Percentiles rank a stretch among this genome's conserved stretches.
Evolutionary conservation across 441 rosid species (phyloP).

Genomic region (Arabidopsis lyrata): DNA sequence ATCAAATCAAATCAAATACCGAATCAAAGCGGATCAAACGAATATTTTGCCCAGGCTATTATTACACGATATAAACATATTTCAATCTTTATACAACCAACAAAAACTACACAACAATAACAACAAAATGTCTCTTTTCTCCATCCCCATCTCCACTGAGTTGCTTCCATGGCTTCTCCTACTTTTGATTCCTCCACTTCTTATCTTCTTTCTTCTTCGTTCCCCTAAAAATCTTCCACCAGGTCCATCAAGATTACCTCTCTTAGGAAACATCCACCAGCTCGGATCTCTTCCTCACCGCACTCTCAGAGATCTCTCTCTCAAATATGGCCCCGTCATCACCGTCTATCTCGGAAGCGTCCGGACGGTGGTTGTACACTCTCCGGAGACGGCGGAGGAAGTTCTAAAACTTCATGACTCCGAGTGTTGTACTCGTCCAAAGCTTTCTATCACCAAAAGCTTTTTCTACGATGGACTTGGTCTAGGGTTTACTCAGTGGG

Average conservation of each 20-base stretch:
- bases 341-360: slow-evolving; percentile 54
- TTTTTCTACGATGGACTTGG: slow-evolving; percentile 57
- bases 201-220: slow-evolving; percentile 28
- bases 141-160: slow-evolving; percentile 20
- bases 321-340: slow-evolving; percentile 59
- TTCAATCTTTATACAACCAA: no score
- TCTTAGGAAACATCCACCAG: slow-evolving; percentile 72
- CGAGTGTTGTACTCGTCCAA: slow-evolving; percentile 61
- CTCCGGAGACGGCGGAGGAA: slow-evolving; percentile 63
- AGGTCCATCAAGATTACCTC: slow-evolving; percentile 63
- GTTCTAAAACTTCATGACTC: slow-evolving; percentile 57
- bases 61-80: no score
- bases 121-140: slow-evolving; percentile 27
- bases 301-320: slow-evolving; percentile 49
- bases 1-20: no score
- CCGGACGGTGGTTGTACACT: slow-evolving; percentile 51
- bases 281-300: slow-evolving; percentile 54
- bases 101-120: background rate
- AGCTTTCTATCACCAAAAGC: slow-evolving; percentile 39
- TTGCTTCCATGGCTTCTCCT: slow-evolving; percentile 41
- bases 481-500: slow-evolving; percentile 55
- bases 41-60: no score
- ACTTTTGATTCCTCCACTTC: slow-evolving; percentile 31
- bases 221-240: slow-evolving; percentile 51
- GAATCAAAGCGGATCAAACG: no score